Evolutionary conservation across 805 yeast genomes (phyloP), one percentile per base, ranked within the genome.

Genomic region (Saitoella complicata): DNA sequence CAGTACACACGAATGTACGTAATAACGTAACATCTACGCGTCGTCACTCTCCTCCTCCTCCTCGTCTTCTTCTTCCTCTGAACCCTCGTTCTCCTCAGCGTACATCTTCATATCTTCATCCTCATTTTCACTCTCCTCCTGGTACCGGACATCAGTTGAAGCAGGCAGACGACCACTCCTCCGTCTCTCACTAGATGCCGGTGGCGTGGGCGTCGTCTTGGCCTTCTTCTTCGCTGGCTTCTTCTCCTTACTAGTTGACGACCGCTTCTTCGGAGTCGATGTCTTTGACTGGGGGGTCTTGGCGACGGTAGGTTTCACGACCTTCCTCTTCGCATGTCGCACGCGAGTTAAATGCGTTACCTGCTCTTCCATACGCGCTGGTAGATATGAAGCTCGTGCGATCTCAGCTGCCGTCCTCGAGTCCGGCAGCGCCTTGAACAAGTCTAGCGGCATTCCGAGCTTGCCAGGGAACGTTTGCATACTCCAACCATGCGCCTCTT

Each of bases 401-500:
- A 47, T 39, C 30, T 39, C 21, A 3, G n/a, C n/a, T 10, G n/a
- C n/a, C 2, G 13, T 29, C 8, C 4, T 29, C 39, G 11, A 12
- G 39, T 29, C 39, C 6, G 66, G 64, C 67, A 80, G 74, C 1
- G 81, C 74, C n/a, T 67, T 63, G 59, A 71, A 84, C 6, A 82
- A 57, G 55, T 85, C 95, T n/a, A 68, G 61, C 0, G 88, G 78
- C 12, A 85, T 58, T 12, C 73, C 72, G 11, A 80, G 59, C 53
- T 78, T 80, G 1, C 88, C 93, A 0, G 94, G 93, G 76, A 87
- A 86, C 0, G 86, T 76, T 29, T 78, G 72, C 45, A 81, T 65
- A 21, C 71, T 71, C 94, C 94, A 84, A 39, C 67, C 69, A 53
- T 70, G 76, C 29, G 61, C 54, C 7, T 72, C 77, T 38, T 78